Conservation (phyloP, 106 monocot genomes). For the Dendrobium chrysotoxum region DNA sequence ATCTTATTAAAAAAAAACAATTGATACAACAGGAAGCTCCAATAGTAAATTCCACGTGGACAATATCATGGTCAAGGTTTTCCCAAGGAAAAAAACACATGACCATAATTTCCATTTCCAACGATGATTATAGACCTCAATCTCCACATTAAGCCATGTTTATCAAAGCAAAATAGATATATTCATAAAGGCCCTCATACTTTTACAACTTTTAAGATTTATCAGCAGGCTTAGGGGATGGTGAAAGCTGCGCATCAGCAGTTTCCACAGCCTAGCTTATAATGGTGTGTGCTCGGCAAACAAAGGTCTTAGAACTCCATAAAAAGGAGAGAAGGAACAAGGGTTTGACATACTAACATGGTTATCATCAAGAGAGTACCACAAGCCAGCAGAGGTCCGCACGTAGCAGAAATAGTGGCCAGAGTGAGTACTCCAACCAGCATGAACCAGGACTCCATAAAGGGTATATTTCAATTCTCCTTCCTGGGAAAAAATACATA, state of each 20-base stretch:
- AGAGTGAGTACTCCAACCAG: constrained; percentile 64
- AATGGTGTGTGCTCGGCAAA: neutral
- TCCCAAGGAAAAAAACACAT: neutral
- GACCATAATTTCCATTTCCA: neutral
- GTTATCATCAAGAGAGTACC: constrained; percentile 78
- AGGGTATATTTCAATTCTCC: constrained; percentile 56
- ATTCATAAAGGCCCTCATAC: neutral
- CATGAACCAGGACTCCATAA: constrained; percentile 79
- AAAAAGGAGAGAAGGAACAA: neutral
- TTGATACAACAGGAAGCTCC: no score
- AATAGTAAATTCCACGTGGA: no score
- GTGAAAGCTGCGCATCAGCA: neutral
- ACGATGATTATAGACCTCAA: neutral
- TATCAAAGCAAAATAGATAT: neutral
- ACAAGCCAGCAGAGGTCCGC: constrained; percentile 61
- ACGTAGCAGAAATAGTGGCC: constrained; percentile 81
- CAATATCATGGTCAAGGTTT: no score
- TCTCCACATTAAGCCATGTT: neutral
- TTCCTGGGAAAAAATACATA: constrained; percentile 22
- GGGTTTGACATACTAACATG: constrained; percentile 27
- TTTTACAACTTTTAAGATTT: neutral
- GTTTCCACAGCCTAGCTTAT: neutral
- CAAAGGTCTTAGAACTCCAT: neutral
- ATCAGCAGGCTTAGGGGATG: neutral
- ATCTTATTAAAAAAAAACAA: no score